Evolutionary conservation across 2,329 filamentous ascomycete genomes (phyloP).

Genomic region (Paecilomyces formosus): DNA sequence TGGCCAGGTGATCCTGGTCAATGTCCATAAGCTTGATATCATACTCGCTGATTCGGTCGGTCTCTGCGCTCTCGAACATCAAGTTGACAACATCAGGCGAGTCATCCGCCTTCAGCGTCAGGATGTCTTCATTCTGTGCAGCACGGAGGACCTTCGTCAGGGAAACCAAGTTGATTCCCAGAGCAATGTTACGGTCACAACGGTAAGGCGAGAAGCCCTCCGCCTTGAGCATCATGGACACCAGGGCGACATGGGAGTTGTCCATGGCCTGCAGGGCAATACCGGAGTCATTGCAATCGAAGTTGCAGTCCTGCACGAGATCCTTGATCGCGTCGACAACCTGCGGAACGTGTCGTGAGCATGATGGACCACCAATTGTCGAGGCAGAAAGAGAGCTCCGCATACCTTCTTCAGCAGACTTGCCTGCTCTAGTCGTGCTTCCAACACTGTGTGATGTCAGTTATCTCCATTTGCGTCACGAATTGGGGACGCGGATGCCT

Average conservation of each 20-base stretch:
- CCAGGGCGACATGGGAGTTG: slow-evolving; percentile 97
- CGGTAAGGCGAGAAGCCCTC: slow-evolving; percentile 92
- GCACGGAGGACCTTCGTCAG: slow-evolving; percentile 95
- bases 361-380: neutral
- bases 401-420: slow-evolving; percentile 86
- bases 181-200: slow-evolving; percentile 97
- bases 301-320: slow-evolving; percentile 98
- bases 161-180: slow-evolving; percentile 93
- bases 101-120: slow-evolving; percentile 97
- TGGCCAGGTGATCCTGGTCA: slow-evolving; percentile 97
- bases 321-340: slow-evolving; percentile 99
- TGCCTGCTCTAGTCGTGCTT: slow-evolving; percentile 95
- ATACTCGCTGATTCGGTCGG: slow-evolving; percentile 93
- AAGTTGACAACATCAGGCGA: slow-evolving; percentile 92
- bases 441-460: slow-evolving; percentile 58
- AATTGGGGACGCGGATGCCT: slow-evolving; percentile 7
- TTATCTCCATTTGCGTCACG: neutral
- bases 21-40: slow-evolving; percentile 99
- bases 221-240: slow-evolving; percentile 97
- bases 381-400: slow-evolving; percentile 2
- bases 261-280: slow-evolving; percentile 99
- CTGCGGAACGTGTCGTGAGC: slow-evolving; percentile 38
- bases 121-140: slow-evolving; percentile 85
- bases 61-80: slow-evolving; percentile 82
- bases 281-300: slow-evolving; percentile 99